Percentiles rank a stretch among this genome's conserved stretches.
phyloP scores from a whole-genome alignment of 805 yeast genomes.

The Nakazawaea anatomiae region DNA sequence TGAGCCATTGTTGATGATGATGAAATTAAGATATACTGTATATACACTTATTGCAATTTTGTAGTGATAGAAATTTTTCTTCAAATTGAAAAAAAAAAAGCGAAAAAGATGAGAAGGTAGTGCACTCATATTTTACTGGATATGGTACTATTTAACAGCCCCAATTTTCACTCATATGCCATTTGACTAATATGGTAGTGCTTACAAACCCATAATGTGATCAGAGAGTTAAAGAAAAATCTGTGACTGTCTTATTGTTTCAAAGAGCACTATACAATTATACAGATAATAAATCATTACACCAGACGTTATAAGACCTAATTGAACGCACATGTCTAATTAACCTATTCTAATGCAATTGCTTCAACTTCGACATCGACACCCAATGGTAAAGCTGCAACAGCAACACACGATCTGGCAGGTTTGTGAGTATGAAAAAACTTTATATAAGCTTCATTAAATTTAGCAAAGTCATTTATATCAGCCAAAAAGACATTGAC shows the following conservation, averaged over 20 bases:
- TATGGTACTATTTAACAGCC: neutral
- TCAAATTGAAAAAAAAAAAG: neutral
- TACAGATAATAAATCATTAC: no score
- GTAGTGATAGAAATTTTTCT: neutral
- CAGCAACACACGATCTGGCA: conserved; percentile 98
- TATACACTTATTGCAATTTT: neutral
- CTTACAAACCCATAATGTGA: no score
- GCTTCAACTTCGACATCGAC: conserved; percentile 88
- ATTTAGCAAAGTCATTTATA: conserved; percentile 77
- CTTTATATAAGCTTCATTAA: conserved; percentile 79
- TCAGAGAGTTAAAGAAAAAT: no score
- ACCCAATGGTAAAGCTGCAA: conserved; percentile 82
- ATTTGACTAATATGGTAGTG: no score
- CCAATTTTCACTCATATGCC: neutral
- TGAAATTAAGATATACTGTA: neutral
- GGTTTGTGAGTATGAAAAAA: conserved; percentile 79
- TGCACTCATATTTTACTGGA: neutral
- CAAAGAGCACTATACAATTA: no score
- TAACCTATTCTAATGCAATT: conserved; percentile 65
- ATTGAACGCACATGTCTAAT: neutral
- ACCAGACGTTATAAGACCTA: neutral
- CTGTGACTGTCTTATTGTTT: no score
- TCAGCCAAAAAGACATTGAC: conserved; percentile 88
- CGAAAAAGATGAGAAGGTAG: neutral
- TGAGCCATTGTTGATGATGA: conserved; percentile 75